Evolutionary conservation across 1,284 basidiomycete genomes (phyloP).

Genomic region (Sphagnurus paluster): DNA sequence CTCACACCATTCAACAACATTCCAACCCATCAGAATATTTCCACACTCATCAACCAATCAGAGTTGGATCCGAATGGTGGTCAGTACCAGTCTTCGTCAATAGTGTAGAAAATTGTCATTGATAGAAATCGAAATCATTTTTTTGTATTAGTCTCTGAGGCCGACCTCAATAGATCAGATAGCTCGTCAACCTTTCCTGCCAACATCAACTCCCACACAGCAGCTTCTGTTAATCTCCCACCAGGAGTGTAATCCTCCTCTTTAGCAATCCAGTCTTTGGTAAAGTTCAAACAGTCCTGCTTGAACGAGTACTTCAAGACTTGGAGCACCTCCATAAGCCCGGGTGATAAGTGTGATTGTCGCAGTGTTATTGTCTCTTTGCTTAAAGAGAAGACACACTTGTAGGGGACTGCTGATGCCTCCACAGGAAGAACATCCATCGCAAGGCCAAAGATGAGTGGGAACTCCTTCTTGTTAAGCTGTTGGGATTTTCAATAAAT

Average conservation of each 20-base stretch:
- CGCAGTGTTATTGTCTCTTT: background rate
- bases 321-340: constrained; percentile 12
- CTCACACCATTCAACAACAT: no score
- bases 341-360: background rate
- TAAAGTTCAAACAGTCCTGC: constrained; percentile 16
- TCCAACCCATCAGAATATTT: background rate
- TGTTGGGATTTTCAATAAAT: background rate
- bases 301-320: constrained; percentile 8
- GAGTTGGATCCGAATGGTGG: background rate
- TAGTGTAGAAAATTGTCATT: background rate
- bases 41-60: background rate
- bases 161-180: background rate
- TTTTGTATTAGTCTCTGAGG: no score
- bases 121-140: background rate
- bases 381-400: constrained; percentile 1
- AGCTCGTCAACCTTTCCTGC: background rate
- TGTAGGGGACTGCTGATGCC: constrained; percentile 3
- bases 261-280: constrained; percentile 10
- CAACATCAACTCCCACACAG: background rate
- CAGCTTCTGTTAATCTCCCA: background rate
- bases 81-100: background rate
- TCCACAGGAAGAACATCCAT: constrained; percentile 2
- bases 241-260: constrained; percentile 18
- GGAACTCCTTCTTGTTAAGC: background rate
- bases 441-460: background rate